Evolutionary conservation across 495 filamentous ascomycete genomes (phyloP), one percentile per base, ranked within the genome.

Genomic region (Daldinia grandis): DNA sequence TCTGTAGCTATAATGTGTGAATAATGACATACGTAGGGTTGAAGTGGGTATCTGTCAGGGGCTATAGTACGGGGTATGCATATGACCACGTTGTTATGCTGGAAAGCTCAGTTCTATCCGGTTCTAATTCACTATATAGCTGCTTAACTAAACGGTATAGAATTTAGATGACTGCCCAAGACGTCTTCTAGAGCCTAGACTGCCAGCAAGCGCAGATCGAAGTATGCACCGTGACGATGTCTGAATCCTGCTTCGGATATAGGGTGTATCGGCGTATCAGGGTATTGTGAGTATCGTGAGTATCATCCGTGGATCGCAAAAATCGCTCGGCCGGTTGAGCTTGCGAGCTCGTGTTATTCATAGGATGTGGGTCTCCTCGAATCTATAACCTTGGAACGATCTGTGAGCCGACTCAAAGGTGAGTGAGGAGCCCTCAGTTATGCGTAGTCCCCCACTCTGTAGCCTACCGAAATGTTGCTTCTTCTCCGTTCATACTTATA

Each of bases 361-460:
- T 37, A 42, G 17, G 3, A 10, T 38, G 62, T 55, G 68, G 68
- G 24, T 25, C 31, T 56, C 15, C 30, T 19, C 35, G 42, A 28
- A 65, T 58, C 61, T 57, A 35, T 44, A 65, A 42, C 28, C 30
- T 19, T 51, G 62, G 38, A 21, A 30, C 24, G 24, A 53, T n/a
- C 51, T 47, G 62, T 57, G 55, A 55, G 42, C 25, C 31, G 44
- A 53, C 44, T 58, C 40, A 56, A 51, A 30, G 35, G 9, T 35
- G 54, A 59, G 33, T 21, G 58, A 30, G 56, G 55, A 64, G 15
- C 56, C 62, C 50, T 55, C 5, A 44, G 27, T 54, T 53, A 57
- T 38, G 62, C 51, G 55, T 40, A 62, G 55, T 55, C 7, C 56
- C 67, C 56, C 67, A 61, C 55, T 64, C 42, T 59, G 42, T 38